Conservation (phyloP, 78 protist genomes). For the slime mould (Dictyostelium discoideum) region dicty_2.7 NC_007088.5:12001-12500, state of each 20-base stretch:
- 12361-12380: not conserved
- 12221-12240: not conserved
- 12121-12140: not conserved
- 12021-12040: constrained; percentile 1
- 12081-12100: not conserved
- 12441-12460: not conserved
- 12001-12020: not conserved
- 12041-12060: constrained; percentile 11
- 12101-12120: not conserved
- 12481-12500: not conserved
- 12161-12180: not conserved
- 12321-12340: not conserved
- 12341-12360: not conserved
- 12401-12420: no score
- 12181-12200: not conserved
- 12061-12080: not conserved
- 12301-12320: not conserved
- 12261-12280: not conserved
- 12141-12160: not conserved
- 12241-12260: not conserved
- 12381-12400: not conserved
- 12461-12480: not conserved
- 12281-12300: not conserved
- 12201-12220: no score
- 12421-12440: not conserved